Conservation (phyloP, 352 stramenopile genomes). For the Peronospora tabacina region DNA sequence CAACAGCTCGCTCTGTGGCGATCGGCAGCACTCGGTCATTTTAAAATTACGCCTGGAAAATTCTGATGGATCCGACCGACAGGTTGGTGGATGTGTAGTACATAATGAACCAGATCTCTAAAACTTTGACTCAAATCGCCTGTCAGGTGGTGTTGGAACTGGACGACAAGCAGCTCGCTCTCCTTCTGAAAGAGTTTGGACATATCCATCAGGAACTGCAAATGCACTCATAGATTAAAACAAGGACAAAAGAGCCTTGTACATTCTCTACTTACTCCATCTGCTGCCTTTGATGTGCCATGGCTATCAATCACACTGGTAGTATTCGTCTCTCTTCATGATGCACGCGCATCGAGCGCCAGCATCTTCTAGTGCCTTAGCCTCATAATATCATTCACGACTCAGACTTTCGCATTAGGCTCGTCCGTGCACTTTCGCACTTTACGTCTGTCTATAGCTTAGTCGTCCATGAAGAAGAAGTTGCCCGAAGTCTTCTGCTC, state of each 20-base stretch:
- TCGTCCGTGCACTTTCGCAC: slow-evolving; percentile 13
- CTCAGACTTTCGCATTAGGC: slow-evolving; percentile 4
- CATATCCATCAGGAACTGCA: slow-evolving; percentile 28
- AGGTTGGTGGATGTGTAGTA: slow-evolving; percentile 14
- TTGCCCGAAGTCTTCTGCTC: slow-evolving; percentile 96
- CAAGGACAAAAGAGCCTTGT: slow-evolving; percentile 20
- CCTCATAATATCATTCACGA: slow-evolving; percentile 1
- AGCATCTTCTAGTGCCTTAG: not conserved
- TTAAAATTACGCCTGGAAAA: slow-evolving; percentile 47
- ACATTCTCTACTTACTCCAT: slow-evolving; percentile 29
- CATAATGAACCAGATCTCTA: not conserved
- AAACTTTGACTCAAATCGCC: slow-evolving; percentile 1
- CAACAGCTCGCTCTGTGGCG: slow-evolving; percentile 47
- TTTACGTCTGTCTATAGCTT: slow-evolving; percentile 33
- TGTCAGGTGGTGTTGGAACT: slow-evolving; percentile 46
- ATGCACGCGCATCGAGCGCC: slow-evolving; percentile 7
- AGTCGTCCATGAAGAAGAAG: slow-evolving; percentile 99
- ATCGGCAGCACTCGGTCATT: slow-evolving; percentile 32
- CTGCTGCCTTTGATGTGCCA: not conserved
- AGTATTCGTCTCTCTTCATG: slow-evolving; percentile 5
- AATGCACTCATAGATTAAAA: slow-evolving; percentile 16
- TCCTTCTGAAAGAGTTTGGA: slow-evolving; percentile 35
- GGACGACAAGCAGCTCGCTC: slow-evolving; percentile 29
- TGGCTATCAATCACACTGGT: slow-evolving; percentile 2
- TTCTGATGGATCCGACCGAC: slow-evolving; percentile 24